A percentile compares a stretch with the other conserved stretches of the same genome.
These are phyloP conservation scores for Vitis hybrid DNA, from an alignment of 177 flowering plant species.

Conservation along the genomic window DNA sequence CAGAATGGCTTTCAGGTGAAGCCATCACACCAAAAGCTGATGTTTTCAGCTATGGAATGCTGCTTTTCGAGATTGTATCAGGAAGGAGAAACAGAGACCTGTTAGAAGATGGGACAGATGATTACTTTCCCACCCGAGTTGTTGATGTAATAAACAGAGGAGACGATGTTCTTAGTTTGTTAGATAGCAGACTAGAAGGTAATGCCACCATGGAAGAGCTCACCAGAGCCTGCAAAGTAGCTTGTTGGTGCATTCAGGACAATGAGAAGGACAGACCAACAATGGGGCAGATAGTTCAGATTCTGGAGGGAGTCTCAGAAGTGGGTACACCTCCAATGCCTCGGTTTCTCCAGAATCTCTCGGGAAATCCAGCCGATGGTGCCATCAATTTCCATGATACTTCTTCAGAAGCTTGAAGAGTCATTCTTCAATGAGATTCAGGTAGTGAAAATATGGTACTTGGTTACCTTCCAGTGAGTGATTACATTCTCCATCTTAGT, in stretches of 20 bases:
- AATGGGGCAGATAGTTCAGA: constrained; percentile 67
- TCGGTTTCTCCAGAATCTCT: constrained; percentile 31
- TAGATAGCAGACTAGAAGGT: constrained; percentile 38
- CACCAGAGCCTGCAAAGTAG: constrained; percentile 40
- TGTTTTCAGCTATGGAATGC: constrained; percentile 59
- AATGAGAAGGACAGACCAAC: constrained; percentile 51
- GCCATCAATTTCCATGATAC: neutral
- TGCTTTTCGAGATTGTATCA: constrained; percentile 47
- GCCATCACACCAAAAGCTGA: constrained; percentile 59
- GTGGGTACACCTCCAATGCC: constrained; percentile 45
- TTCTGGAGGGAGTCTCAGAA: constrained; percentile 54
- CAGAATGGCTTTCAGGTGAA: constrained; percentile 57
- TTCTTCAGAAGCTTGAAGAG: neutral
- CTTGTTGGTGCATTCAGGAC: constrained; percentile 73
- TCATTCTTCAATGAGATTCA: neutral
- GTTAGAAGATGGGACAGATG: constrained; percentile 32
- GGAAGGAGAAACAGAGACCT: constrained; percentile 44
- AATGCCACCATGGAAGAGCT: constrained; percentile 38
- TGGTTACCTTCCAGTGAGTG: too few relatives aligned
- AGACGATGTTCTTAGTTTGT: constrained; percentile 29
- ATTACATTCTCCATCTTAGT: too few relatives aligned
- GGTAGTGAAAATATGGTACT: too few relatives aligned
- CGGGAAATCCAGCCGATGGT: constrained; percentile 17
- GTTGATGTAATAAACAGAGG: constrained; percentile 28
- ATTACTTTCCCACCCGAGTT: constrained; percentile 50